Conservation (phyloP, 306 rosid species). For the Prunus davidiana region DNA sequence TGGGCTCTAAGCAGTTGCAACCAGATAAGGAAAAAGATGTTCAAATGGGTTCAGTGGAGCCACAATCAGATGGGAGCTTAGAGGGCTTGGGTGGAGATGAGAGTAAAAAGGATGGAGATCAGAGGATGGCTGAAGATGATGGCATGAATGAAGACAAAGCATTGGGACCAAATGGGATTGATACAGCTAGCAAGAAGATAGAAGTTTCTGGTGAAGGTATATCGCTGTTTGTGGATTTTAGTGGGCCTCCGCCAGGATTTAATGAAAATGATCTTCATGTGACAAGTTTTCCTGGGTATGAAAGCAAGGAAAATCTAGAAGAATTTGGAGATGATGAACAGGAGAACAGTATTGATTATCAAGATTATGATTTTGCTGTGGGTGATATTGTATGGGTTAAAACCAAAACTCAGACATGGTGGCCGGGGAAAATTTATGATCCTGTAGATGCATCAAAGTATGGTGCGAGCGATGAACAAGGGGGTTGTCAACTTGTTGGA, state of each 20-base stretch:
- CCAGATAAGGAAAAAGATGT: background rate
- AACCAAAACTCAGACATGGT: conserved; percentile 52
- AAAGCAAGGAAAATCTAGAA: background rate
- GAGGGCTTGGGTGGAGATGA: conserved; percentile 11
- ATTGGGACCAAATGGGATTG: conserved; percentile 13
- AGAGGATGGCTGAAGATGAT: conserved; percentile 11
- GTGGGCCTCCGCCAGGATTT: conserved; percentile 23
- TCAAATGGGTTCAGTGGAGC: conserved; percentile 2
- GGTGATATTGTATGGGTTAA: conserved; percentile 59
- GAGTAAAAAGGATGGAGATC: conserved; percentile 7
- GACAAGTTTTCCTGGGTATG: conserved; percentile 15
- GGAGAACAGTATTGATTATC: conserved; percentile 17
- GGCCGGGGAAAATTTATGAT: conserved; percentile 49
- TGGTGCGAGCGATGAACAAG: conserved; percentile 14
- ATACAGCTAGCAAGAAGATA: conserved; percentile 15
- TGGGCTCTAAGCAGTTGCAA: background rate
- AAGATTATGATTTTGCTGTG: conserved; percentile 22
- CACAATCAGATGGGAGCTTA: background rate
- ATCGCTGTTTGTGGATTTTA: conserved; percentile 36
- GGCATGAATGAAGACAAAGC: conserved; percentile 12
- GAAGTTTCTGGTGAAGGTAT: conserved; percentile 36
- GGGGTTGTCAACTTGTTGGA: conserved; percentile 25
- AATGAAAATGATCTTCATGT: conserved; percentile 15
- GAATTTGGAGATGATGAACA: conserved; percentile 25
- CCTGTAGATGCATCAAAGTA: conserved; percentile 27